Conservation (phyloP, 208 protist species). For the Tritrichomonas foetus region DNA sequence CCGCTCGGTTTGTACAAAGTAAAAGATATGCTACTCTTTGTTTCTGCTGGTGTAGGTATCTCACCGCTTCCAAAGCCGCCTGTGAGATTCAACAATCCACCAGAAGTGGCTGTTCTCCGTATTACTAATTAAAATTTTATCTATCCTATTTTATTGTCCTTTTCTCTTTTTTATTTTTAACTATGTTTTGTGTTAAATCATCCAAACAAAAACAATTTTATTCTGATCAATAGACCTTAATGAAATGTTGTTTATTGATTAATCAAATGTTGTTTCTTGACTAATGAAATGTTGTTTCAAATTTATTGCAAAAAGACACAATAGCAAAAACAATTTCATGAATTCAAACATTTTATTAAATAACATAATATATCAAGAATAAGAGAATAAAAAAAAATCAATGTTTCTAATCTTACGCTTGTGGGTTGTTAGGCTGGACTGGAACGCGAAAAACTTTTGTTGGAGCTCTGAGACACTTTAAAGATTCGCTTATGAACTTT, state of each 20-base stretch:
- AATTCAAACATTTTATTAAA: too few relatives aligned
- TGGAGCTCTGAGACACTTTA: too few relatives aligned
- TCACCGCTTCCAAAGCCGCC: conserved; percentile 7
- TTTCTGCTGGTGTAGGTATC: conserved; percentile 1
- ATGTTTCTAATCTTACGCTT: too few relatives aligned
- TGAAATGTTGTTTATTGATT: background rate
- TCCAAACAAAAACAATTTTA: background rate
- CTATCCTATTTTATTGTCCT: background rate
- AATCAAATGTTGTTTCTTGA: too few relatives aligned
- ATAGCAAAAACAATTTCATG: too few relatives aligned
- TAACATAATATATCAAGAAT: too few relatives aligned
- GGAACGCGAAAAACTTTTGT: too few relatives aligned
- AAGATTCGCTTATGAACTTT: too few relatives aligned
- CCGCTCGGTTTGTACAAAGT: background rate
- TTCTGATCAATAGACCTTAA: background rate
- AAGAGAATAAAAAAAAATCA: too few relatives aligned
- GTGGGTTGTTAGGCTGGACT: too few relatives aligned
- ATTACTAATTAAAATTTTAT: background rate
- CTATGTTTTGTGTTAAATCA: background rate
- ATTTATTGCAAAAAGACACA: too few relatives aligned
- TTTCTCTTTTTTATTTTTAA: background rate
- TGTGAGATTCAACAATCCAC: background rate
- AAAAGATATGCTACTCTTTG: background rate
- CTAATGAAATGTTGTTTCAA: too few relatives aligned
- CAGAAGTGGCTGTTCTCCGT: background rate